Conservation (phyloP, 179 eudicot species). For the Vitellaria paradoxa region DNA sequence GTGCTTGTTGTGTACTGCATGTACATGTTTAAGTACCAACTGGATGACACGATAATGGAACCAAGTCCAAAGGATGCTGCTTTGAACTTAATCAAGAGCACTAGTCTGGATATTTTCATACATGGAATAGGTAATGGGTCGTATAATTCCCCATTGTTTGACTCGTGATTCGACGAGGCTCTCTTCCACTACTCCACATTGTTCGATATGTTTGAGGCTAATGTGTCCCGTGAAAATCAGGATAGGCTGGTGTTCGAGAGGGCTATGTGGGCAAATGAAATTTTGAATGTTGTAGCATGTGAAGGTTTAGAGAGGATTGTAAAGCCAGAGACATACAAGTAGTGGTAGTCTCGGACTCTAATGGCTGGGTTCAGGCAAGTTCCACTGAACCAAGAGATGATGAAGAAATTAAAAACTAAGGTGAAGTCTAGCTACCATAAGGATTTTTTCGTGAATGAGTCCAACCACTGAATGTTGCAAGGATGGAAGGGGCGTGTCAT, state of each 20-base stretch:
- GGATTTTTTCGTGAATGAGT: constrained; percentile 44
- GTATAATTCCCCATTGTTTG: constrained; percentile 41
- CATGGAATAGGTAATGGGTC: constrained; percentile 37
- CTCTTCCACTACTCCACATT: constrained; percentile 32
- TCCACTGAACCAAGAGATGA: constrained; percentile 30
- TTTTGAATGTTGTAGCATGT: constrained; percentile 50
- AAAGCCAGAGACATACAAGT: constrained; percentile 55
- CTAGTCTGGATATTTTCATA: constrained; percentile 36
- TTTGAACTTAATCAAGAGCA: constrained; percentile 26
- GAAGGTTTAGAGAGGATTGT: constrained; percentile 50
- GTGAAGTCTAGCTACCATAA: constrained; percentile 17
- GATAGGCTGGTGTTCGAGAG: constrained; percentile 37
- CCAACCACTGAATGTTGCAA: constrained; percentile 36
- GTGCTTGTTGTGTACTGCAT: constrained; percentile 39
- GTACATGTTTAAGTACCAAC: constrained; percentile 24
- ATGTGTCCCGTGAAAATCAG: constrained; percentile 31
- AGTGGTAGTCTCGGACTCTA: constrained; percentile 39
- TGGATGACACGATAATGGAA: constrained; percentile 36
- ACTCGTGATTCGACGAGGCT: constrained; percentile 40
- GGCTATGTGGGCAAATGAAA: constrained; percentile 36
- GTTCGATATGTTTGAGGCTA: constrained; percentile 43
- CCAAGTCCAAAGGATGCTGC: constrained; percentile 39
- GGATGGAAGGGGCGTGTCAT: constrained; percentile 50
- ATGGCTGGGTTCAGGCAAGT: constrained; percentile 42
- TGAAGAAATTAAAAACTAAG: constrained; percentile 33